These are phyloP conservation scores for Phytomonas serpens DNA, from an alignment of 208 protist genomes.

Conservation along the genomic window DNA sequence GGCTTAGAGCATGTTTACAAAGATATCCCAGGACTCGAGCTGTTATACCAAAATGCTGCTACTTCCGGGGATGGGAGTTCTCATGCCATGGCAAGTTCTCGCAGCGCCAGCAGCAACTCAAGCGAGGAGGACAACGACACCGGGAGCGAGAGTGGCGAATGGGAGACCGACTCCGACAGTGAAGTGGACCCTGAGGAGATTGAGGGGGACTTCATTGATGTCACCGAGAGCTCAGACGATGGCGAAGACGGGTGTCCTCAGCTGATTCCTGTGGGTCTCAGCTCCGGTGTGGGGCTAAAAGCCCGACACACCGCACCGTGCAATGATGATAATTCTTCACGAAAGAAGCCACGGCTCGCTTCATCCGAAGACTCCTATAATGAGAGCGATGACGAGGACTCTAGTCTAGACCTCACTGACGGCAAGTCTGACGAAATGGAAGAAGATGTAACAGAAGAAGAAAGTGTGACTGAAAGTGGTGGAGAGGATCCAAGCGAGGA, in stretches of 20 bases:
- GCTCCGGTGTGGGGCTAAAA: conserved; percentile 4
- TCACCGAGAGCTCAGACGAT: conserved; percentile 26
- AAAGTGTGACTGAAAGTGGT: conserved; percentile 16
- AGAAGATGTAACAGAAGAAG: conserved; percentile 11
- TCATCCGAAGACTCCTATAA: not conserved
- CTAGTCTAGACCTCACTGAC: conserved; percentile 4
- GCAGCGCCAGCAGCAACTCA: conserved; percentile 7
- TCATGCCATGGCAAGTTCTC: not conserved
- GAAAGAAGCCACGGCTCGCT: not conserved
- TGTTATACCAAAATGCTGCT: conserved; percentile 37
- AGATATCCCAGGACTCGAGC: conserved; percentile 80
- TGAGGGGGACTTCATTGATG: conserved; percentile 70
- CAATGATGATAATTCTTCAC: not conserved
- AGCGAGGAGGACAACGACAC: conserved; percentile 34
- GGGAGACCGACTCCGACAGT: conserved; percentile 66
- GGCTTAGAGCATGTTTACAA: conserved; percentile 63
- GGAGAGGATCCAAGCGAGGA: conserved; percentile 17
- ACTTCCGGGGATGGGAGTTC: not conserved
- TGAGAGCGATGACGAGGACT: conserved; percentile 1
- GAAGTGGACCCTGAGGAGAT: conserved; percentile 55
- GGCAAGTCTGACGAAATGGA: conserved; percentile 17
- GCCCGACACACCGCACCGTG: conserved; percentile 2
- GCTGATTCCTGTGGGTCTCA: conserved; percentile 29
- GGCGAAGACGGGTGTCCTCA: conserved; percentile 52
- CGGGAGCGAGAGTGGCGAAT: conserved; percentile 50